Percentiles rank a stretch among this genome's conserved stretches.
Evolutionary conservation across 306 rosid species (phyloP).

Genomic region (Pyrus pyrifolia): DNA sequence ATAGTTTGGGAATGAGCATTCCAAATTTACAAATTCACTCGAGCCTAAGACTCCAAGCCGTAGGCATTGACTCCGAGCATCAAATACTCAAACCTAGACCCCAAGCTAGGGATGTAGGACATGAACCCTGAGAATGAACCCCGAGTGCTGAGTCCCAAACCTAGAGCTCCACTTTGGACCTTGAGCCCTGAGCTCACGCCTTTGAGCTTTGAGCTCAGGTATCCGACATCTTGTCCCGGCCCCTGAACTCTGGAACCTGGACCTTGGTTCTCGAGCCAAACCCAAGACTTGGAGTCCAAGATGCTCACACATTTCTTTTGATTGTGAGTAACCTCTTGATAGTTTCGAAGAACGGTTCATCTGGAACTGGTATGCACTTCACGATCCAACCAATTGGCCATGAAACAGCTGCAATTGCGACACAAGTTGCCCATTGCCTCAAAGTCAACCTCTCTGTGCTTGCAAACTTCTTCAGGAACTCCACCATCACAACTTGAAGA

Average conservation of each 20-base stretch:
- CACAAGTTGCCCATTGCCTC: conserved; percentile 57
- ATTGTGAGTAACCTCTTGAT: conserved; percentile 17
- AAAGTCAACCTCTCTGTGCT: conserved; percentile 56
- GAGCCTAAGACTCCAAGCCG: neutral
- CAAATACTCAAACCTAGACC: neutral
- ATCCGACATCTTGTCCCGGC: neutral
- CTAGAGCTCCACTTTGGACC: neutral
- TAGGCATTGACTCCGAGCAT: neutral
- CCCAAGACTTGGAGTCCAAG: neutral
- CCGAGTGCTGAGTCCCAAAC: neutral
- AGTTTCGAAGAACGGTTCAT: conserved; percentile 32
- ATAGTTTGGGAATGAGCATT: neutral
- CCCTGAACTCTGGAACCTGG: neutral
- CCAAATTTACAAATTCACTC: neutral
- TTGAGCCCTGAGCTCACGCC: neutral
- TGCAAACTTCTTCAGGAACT: conserved; percentile 75
- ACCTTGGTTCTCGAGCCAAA: neutral
- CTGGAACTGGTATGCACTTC: conserved; percentile 57
- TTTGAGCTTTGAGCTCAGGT: neutral
- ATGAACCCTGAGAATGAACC: neutral
- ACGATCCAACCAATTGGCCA: conserved; percentile 80
- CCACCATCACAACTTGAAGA: conserved; percentile 83
- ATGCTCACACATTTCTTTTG: neutral
- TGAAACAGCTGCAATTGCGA: conserved; percentile 49
- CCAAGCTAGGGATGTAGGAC: neutral